Evolutionary conservation across 169 alveolate species (phyloP).

Genomic region (Perkinsus marinus): DNA sequence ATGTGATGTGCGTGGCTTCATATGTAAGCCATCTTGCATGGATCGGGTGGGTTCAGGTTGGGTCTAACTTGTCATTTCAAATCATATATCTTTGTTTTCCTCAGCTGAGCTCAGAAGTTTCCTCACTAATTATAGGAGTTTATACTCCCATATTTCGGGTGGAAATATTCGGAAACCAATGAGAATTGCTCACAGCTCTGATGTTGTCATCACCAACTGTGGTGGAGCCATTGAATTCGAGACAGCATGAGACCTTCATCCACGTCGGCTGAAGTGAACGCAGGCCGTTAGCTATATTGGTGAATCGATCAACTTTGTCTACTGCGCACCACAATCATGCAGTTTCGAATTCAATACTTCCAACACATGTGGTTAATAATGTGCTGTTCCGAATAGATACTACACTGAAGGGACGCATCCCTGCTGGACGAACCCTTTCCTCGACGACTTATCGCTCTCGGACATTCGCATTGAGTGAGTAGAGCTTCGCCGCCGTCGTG

Average conservation of each 20-base stretch:
- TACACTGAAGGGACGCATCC: background rate
- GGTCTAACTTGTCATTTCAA: background rate
- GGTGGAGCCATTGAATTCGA: too few species aligned
- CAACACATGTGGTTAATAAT: background rate
- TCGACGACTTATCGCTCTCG: background rate
- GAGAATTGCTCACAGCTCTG: too few species aligned
- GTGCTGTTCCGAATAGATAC: background rate
- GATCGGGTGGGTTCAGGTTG: background rate
- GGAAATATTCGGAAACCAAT: too few species aligned
- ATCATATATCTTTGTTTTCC: background rate
- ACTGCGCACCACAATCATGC: too few species aligned
- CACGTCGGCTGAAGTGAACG: too few species aligned
- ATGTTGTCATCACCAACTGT: too few species aligned
- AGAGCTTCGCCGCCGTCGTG: background rate
- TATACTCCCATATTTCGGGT: too few species aligned
- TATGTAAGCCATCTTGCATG: background rate
- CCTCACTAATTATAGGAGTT: background rate
- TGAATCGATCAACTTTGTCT: too few species aligned
- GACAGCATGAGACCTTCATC: too few species aligned
- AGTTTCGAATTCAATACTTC: background rate
- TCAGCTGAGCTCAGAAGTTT: background rate
- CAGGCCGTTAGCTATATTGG: too few species aligned
- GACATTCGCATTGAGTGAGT: background rate
- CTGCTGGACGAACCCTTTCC: background rate
- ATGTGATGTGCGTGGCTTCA: background rate